These are phyloP conservation scores for Coemansia asiatica DNA, from an alignment of 192 early-diverging fungal species.

Conservation along the genomic window DNA sequence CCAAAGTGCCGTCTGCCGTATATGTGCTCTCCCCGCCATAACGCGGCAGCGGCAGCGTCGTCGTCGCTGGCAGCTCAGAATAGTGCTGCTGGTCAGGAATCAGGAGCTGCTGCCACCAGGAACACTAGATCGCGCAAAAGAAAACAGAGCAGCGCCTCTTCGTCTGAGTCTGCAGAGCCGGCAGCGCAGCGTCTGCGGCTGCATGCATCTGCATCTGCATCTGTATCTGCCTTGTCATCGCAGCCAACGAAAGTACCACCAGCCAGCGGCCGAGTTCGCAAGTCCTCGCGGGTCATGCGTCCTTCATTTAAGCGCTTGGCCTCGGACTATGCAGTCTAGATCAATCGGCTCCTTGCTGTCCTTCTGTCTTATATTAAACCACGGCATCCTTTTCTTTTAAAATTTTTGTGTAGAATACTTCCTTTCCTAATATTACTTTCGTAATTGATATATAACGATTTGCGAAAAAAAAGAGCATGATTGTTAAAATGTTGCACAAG, in stretches of 20 bases:
- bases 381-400: not conserved
- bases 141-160: slow-evolving; percentile 18
- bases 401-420: slow-evolving; percentile 1
- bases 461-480: no score
- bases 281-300: slow-evolving; percentile 46
- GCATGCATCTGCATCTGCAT: not conserved
- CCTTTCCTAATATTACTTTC: not conserved
- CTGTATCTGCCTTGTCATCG: not conserved
- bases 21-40: slow-evolving; percentile 54
- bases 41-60: slow-evolving; percentile 9
- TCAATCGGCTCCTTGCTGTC: not conserved
- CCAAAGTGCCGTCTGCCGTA: slow-evolving; percentile 52
- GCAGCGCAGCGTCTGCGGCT: slow-evolving; percentile 11
- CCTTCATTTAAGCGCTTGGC: slow-evolving; percentile 47
- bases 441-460: no score
- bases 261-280: slow-evolving; percentile 36
- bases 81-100: not conserved
- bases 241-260: not conserved
- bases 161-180: slow-evolving; percentile 16
- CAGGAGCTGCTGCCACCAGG: slow-evolving; percentile 11
- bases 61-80: not conserved
- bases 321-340: slow-evolving; percentile 31
- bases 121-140: slow-evolving; percentile 35
- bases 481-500: no score
- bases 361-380: not conserved